Evolutionary conservation across 164 flowering plant genomes (phyloP).

Genomic region (Vitis riparia): DNA sequence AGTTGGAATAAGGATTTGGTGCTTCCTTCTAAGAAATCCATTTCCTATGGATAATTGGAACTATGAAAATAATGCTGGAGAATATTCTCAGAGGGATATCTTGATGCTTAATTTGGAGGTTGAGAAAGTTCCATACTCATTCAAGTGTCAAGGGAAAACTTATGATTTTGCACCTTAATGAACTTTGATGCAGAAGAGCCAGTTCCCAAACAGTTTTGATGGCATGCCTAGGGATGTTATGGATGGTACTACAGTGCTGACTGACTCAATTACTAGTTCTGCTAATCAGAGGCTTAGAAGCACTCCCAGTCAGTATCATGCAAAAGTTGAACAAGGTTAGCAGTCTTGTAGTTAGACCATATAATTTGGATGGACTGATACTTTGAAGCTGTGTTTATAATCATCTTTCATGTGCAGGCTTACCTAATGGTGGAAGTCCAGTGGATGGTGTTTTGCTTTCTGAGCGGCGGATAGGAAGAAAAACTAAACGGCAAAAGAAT

Average conservation of each 20-base stretch:
- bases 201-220: slow-evolving; percentile 22
- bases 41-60: not conserved
- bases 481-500: slow-evolving; percentile 46
- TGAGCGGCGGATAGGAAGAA: slow-evolving; percentile 50
- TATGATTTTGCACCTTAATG: slow-evolving; percentile 23
- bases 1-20: not conserved
- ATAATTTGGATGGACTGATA: not conserved
- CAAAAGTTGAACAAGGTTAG: slow-evolving; percentile 43
- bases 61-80: not conserved
- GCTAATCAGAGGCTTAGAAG: slow-evolving; percentile 16
- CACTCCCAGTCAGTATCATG: slow-evolving; percentile 19
- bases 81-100: not conserved
- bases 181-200: slow-evolving; percentile 25
- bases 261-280: slow-evolving; percentile 6
- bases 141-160: slow-evolving; percentile 1
- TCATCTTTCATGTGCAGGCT: slow-evolving; percentile 33
- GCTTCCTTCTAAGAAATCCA: not conserved
- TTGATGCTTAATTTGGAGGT: not conserved
- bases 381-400: not conserved
- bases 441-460: slow-evolving; percentile 36
- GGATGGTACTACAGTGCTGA: slow-evolving; percentile 24
- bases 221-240: slow-evolving; percentile 10
- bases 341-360: not conserved
- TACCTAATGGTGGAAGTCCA: slow-evolving; percentile 34
- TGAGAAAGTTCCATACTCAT: not conserved